Conservation (phyloP, 2,329 filamentous ascomycete genomes). For the Penicillium sp. region DNA sequence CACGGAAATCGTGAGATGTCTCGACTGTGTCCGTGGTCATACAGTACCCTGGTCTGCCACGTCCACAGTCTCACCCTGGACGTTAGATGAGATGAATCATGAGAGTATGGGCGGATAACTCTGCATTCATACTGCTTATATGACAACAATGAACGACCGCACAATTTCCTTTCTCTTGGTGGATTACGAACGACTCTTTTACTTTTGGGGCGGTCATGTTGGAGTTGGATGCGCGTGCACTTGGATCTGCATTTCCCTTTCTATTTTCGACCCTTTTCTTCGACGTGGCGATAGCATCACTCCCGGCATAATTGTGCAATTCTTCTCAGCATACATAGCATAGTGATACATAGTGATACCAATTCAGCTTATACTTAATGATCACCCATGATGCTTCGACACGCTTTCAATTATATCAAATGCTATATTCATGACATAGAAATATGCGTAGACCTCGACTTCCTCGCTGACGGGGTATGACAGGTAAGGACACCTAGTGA, state of each 20-base stretch:
- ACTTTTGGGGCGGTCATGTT: background rate
- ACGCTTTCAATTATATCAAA: background rate
- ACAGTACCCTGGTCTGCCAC: conserved; percentile 13
- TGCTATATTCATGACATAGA: background rate
- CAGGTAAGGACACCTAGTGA: background rate
- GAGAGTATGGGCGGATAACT: conserved; percentile 8
- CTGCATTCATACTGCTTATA: background rate
- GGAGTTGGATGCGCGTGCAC: conserved; percentile 1
- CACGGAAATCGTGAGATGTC: conserved; percentile 37
- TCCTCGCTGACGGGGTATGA: conserved; percentile 12
- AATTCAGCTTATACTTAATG: conserved; percentile 3
- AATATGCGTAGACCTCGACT: conserved; percentile 1
- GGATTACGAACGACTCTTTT: background rate
- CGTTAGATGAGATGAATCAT: conserved; percentile 17
- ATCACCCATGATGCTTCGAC: background rate
- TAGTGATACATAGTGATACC: conserved; percentile 12
- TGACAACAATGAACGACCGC: conserved; percentile 5
- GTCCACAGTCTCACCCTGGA: conserved; percentile 11
- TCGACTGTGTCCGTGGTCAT: conserved; percentile 34
- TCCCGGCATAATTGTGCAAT: background rate
- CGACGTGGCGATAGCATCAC: background rate
- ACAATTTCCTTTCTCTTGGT: background rate
- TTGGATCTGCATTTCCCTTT: background rate
- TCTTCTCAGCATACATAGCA: conserved; percentile 1
- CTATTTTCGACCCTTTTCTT: background rate